Percentiles rank a stretch among this genome's conserved stretches.
Evolutionary conservation across 495 filamentous ascomycete species (phyloP).

Genomic region (Hypomontagnella submonticulosa): DNA sequence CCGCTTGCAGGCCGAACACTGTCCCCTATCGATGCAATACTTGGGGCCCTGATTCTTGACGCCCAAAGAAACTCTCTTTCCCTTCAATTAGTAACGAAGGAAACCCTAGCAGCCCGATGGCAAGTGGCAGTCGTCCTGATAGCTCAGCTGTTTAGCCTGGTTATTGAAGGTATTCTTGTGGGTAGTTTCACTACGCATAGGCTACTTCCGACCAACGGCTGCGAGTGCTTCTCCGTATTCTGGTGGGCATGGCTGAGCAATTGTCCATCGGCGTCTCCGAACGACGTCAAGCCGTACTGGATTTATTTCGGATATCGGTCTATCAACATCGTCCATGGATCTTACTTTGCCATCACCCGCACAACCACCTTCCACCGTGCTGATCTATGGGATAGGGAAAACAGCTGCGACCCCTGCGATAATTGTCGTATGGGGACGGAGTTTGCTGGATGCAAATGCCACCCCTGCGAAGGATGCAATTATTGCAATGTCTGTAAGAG

Average conservation of each 20-base stretch:
- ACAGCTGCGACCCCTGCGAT: slow-evolving; percentile 23
- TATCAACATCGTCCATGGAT: slow-evolving; percentile 31
- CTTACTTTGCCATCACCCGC: slow-evolving; percentile 35
- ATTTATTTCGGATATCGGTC: slow-evolving; percentile 40
- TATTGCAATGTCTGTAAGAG: slow-evolving; percentile 28
- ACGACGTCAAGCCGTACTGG: slow-evolving; percentile 32
- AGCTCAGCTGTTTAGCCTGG: slow-evolving; percentile 36
- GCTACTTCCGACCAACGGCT: slow-evolving; percentile 12
- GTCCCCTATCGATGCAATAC: slow-evolving; percentile 42
- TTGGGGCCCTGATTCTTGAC: slow-evolving; percentile 41
- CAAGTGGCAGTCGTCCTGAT: slow-evolving; percentile 29
- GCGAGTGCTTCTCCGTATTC: slow-evolving; percentile 42
- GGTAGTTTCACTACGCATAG: slow-evolving; percentile 21
- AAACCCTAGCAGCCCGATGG: slow-evolving; percentile 43
- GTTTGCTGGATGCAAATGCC: slow-evolving; percentile 12
- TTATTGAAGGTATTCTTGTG: slow-evolving; percentile 36
- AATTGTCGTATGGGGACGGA: background rate
- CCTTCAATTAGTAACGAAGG: slow-evolving; percentile 37
- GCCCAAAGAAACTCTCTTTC: slow-evolving; percentile 39
- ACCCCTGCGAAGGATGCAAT: slow-evolving; percentile 18
- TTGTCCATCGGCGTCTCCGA: slow-evolving; percentile 19
- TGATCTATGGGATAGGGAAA: slow-evolving; percentile 28
- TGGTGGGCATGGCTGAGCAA: slow-evolving; percentile 45
- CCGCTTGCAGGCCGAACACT: slow-evolving; percentile 30
- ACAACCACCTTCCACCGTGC: slow-evolving; percentile 13